phyloP scores from a whole-genome alignment of 1,284 basidiomycete species.

The Austroboletus niveus region DNA sequence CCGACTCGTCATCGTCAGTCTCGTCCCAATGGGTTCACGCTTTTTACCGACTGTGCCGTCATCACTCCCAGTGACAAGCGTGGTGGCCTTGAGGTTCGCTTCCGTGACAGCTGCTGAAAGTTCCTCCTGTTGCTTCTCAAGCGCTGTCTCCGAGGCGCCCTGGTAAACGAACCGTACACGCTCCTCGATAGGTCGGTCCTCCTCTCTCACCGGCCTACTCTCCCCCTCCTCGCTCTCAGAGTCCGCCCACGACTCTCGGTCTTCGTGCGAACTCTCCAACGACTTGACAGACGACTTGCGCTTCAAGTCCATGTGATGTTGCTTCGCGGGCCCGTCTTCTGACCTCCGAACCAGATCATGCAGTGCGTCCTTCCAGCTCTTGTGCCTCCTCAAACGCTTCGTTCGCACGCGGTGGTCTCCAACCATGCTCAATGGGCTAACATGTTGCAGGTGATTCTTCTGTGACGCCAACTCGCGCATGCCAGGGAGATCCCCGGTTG shows the following conservation, averaged over 20 bases:
- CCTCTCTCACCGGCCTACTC: slow-evolving; percentile 46
- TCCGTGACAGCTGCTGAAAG: slow-evolving; percentile 48
- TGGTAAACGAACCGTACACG: slow-evolving; percentile 56
- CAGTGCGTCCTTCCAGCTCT: slow-evolving; percentile 59
- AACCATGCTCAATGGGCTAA: slow-evolving; percentile 87
- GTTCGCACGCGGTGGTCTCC: slow-evolving; percentile 54
- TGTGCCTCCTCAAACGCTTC: slow-evolving; percentile 44
- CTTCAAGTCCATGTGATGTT: slow-evolving; percentile 19
- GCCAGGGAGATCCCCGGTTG: slow-evolving; percentile 67
- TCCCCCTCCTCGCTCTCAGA: slow-evolving; percentile 52
- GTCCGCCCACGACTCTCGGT: slow-evolving; percentile 49
- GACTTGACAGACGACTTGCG: slow-evolving; percentile 32
- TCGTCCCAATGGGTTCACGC: slow-evolving; percentile 69
- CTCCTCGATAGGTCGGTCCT: slow-evolving; percentile 61
- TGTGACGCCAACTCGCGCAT: slow-evolving; percentile 64
- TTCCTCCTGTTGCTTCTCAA: slow-evolving; percentile 49
- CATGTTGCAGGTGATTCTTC: slow-evolving; percentile 86
- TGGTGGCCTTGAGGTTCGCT: slow-evolving; percentile 46
- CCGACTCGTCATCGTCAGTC: slow-evolving; percentile 94
- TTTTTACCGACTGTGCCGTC: slow-evolving; percentile 35
- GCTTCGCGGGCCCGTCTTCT: slow-evolving; percentile 16
- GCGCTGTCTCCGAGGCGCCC: slow-evolving; percentile 24
- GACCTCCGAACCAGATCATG: slow-evolving; percentile 42
- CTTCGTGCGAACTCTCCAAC: slow-evolving; percentile 28
- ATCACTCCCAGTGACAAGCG: slow-evolving; percentile 23